Evolutionary conservation across 306 rosid species (phyloP).

Genomic region (Vicia sativa): DNA sequence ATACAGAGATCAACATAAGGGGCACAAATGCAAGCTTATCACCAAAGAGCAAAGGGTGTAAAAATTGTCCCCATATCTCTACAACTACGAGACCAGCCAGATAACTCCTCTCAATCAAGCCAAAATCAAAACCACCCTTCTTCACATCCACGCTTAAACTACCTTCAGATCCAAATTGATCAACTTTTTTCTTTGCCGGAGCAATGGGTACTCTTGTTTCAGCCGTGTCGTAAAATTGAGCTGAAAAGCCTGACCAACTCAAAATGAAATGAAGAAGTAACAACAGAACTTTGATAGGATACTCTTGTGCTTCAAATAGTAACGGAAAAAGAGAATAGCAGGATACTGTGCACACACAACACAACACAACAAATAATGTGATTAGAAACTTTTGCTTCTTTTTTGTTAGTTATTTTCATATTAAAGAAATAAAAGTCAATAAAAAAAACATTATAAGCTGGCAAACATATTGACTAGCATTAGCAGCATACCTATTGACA

Average conservation of each 20-base stretch:
- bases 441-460: neutral
- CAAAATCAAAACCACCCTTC: slow-evolving; percentile 48
- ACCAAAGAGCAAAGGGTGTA: slow-evolving; percentile 73
- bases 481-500: slow-evolving; percentile 69
- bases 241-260: slow-evolving; percentile 80
- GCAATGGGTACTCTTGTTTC: slow-evolving; percentile 34
- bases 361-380: neutral
- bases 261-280: slow-evolving; percentile 67
- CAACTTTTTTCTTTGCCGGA: slow-evolving; percentile 37
- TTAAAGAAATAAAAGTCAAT: neutral
- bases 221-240: slow-evolving; percentile 47
- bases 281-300: slow-evolving; percentile 74
- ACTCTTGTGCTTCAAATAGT: slow-evolving; percentile 79
- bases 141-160: slow-evolving; percentile 17
- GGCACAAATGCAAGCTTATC: slow-evolving; percentile 75
- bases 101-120: slow-evolving; percentile 57
- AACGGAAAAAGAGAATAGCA: slow-evolving; percentile 88
- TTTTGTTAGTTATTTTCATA: slow-evolving; percentile 8
- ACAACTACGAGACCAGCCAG: slow-evolving; percentile 66
- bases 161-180: slow-evolving; percentile 31
- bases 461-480: slow-evolving; percentile 33
- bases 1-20: slow-evolving; percentile 74
- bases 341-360: slow-evolving; percentile 57
- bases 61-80: slow-evolving; percentile 82
- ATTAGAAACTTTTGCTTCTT: slow-evolving; percentile 32